Base-by-base conservation (phyloP, 257 asterid species). In the Pogostemon cablin region DNA sequence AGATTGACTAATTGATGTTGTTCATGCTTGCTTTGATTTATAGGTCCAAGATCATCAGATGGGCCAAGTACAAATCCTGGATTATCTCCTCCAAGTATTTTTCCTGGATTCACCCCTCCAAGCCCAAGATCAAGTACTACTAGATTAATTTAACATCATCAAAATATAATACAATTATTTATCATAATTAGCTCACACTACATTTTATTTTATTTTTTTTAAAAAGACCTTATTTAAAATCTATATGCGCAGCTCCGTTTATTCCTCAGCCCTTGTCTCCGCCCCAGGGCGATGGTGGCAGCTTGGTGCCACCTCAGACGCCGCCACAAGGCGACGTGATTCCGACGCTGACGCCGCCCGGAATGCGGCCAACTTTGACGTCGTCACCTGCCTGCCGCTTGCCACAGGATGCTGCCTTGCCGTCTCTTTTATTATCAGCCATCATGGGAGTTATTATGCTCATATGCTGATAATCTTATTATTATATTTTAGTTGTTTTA, bases 281-380 rank as follows among this genome's bases (percentile, higher is more conserved):
- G 9, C 48, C 3, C 11, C 65, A 60, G 39, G 35, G 66, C n/a
- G 66, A 48, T 1, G 58, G 70, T 12, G 65, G 72, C 0, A 72
- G 47, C 58, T 10, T 69, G 43, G 56, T 65, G 0, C 80, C 74
- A 1, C 72, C 73, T 44, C 68, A 10, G 46, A 54, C 68, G 47
- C 79, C 81, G 38, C 79, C 81, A 25, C 73, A 53, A 7, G 68
- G 81, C 0, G 79, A 75, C 60, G 4, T 78, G 4, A 73, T 83
- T 12, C 87, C 87, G 43, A 76, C 88, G 7, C 70, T 79, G 62
- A 82, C 95, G 11, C 90, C 90, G 0, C 85, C 95, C 0, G 95
- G 95, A 40, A 80, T 82, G 77, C 77, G 85, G 56, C 93, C 93
- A 6, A 80, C 81, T 67, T 68, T 85, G 74, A 73, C 67, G 3